Evolutionary conservation across 495 filamentous ascomycete genomes (phyloP).

Genomic region (Xylaria bambusicola): DNA sequence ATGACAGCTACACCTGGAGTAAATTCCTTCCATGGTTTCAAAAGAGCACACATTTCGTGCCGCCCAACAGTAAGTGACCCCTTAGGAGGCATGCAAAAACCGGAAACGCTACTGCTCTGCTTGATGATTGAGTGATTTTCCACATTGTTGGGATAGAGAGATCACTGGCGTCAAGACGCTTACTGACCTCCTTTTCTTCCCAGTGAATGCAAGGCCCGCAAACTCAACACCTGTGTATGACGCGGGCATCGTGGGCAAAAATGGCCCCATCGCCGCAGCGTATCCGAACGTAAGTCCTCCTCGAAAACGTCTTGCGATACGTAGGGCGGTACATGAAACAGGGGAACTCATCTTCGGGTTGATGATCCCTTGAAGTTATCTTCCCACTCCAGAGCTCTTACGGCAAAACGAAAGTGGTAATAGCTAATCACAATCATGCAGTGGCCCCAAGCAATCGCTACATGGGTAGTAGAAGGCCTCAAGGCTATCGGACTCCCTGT

Average conservation of each 20-base stretch:
- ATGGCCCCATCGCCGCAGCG: slow-evolving; percentile 25
- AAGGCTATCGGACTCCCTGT: slow-evolving; percentile 35
- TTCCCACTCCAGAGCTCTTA: too few species aligned
- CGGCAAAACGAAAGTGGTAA: too few species aligned
- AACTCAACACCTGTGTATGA: slow-evolving; percentile 32
- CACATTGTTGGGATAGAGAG: too few species aligned
- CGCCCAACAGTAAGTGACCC: slow-evolving; percentile 24
- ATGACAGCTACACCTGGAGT: slow-evolving; percentile 46
- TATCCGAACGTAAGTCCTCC: slow-evolving; percentile 15
- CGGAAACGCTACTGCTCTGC: too few species aligned
- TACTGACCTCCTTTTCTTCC: background rate
- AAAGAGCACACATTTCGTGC: slow-evolving; percentile 37
- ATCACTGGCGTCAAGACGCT: too few species aligned
- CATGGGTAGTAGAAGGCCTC: slow-evolving; percentile 39
- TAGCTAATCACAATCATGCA: too few species aligned
- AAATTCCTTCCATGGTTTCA: slow-evolving; percentile 47
- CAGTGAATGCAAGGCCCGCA: slow-evolving; percentile 21
- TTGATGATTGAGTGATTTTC: too few species aligned
- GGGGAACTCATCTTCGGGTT: background rate
- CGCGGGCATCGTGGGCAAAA: slow-evolving; percentile 20
- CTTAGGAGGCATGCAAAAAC: too few species aligned
- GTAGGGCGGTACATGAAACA: background rate
- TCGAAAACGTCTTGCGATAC: background rate
- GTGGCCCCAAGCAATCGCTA: slow-evolving; percentile 28
- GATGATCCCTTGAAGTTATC: too few species aligned